Evolutionary conservation across 1,139 yeast genomes (phyloP).

Genomic region (Hanseniaspora uvarum): DNA sequence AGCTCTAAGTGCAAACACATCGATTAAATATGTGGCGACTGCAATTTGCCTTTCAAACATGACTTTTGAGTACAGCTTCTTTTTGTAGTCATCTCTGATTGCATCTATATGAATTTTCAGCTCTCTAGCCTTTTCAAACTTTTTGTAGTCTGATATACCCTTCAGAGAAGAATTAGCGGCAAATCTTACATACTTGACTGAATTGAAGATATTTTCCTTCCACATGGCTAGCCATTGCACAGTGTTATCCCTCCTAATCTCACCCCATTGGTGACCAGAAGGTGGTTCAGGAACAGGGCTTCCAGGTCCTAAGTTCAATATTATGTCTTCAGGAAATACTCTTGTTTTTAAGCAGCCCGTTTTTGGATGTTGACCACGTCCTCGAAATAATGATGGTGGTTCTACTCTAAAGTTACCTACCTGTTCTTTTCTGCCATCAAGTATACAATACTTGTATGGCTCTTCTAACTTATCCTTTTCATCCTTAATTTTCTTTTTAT

Average conservation of each 20-base stretch:
- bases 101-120: constrained; percentile 60
- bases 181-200: constrained; percentile 76
- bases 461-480: constrained; percentile 72
- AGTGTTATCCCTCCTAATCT: constrained; percentile 73
- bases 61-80: constrained; percentile 57
- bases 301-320: constrained; percentile 66
- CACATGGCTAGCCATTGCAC: constrained; percentile 97
- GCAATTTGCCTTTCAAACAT: constrained; percentile 90
- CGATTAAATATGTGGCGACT: constrained; percentile 86
- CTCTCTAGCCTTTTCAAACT: constrained; percentile 87
- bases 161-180: constrained; percentile 86
- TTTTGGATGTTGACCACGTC: constrained; percentile 94
- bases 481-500: constrained; percentile 59
- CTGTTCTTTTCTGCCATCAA: constrained; percentile 83
- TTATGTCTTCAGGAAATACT: constrained; percentile 80
- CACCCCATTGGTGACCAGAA: constrained; percentile 83
- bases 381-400: constrained; percentile 92
- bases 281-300: constrained; percentile 75
- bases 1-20: constrained; percentile 91
- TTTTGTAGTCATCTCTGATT: constrained; percentile 66
- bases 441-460: constrained; percentile 64
- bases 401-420: constrained; percentile 91
- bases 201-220: constrained; percentile 83
- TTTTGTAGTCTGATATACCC: constrained; percentile 82
- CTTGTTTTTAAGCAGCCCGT: constrained; percentile 80